These are phyloP conservation scores for Prunus yedoensis DNA, from an alignment of 331 rosid species.

Conservation along the genomic window DNA sequence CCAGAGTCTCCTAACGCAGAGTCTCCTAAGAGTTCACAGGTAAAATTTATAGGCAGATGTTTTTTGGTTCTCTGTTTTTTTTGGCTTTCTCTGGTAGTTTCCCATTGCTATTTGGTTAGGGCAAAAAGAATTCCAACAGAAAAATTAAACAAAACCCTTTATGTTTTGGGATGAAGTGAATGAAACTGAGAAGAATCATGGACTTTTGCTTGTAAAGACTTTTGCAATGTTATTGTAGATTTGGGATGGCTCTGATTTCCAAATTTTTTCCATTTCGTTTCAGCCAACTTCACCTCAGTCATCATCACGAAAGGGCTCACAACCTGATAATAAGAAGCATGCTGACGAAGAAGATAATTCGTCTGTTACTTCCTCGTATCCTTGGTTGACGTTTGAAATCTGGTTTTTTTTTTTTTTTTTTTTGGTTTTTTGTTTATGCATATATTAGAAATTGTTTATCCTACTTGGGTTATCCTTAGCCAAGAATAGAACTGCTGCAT, in stretches of 20 bases:
- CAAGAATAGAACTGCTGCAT: slow-evolving; percentile 53
- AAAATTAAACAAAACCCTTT: not conserved
- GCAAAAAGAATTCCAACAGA: not conserved
- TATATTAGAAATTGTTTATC: slow-evolving; percentile 5
- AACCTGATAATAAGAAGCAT: slow-evolving; percentile 59
- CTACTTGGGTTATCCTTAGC: slow-evolving; percentile 52
- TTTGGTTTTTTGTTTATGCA: not conserved
- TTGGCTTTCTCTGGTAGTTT: not conserved
- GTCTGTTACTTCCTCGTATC: slow-evolving; percentile 91
- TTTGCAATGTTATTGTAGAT: not conserved
- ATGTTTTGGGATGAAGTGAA: slow-evolving; percentile 6
- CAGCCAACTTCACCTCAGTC: slow-evolving; percentile 78
- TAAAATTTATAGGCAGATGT: slow-evolving; percentile 21
- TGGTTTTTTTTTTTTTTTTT: not conserved
- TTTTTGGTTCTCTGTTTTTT: not conserved
- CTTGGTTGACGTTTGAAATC: slow-evolving; percentile 38
- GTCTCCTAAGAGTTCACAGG: slow-evolving; percentile 38
- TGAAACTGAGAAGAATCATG: not conserved
- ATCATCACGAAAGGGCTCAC: slow-evolving; percentile 44
- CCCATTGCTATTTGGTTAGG: not conserved
- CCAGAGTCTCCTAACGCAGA: slow-evolving; percentile 47
- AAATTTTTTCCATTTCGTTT: slow-evolving; percentile 7
- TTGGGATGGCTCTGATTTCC: slow-evolving; percentile 19
- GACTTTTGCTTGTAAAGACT: not conserved
- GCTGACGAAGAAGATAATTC: slow-evolving; percentile 78